A percentile compares a stretch with the other conserved stretches of the same genome.
phyloP scores from a whole-genome alignment of 2,329 filamentous ascomycete genomes.

The Colletotrichum lini region DNA sequence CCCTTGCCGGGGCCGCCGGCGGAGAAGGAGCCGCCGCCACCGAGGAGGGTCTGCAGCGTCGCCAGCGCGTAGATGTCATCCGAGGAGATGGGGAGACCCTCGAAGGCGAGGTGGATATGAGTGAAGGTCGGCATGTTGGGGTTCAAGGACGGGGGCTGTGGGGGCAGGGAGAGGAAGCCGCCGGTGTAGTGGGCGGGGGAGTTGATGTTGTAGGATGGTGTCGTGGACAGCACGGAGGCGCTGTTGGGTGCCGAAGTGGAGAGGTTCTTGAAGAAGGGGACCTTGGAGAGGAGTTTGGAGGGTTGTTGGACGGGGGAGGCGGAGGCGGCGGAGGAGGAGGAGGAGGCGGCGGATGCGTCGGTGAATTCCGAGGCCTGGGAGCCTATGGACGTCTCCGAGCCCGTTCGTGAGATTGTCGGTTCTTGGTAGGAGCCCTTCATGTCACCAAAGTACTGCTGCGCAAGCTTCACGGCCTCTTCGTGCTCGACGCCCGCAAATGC shows the following conservation, averaged over 20 bases:
- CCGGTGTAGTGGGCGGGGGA: slow-evolving; percentile 89
- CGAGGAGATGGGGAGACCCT: slow-evolving; percentile 90
- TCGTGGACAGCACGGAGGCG: slow-evolving; percentile 68
- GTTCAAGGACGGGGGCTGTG: slow-evolving; percentile 82
- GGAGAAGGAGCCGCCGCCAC: slow-evolving; percentile 95
- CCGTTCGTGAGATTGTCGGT: slow-evolving; percentile 66
- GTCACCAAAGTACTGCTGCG: slow-evolving; percentile 91
- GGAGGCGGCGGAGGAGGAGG: slow-evolving; percentile 49
- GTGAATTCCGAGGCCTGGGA: slow-evolving; percentile 54
- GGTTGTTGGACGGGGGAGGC: slow-evolving; percentile 60
- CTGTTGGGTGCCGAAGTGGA: slow-evolving; percentile 79
- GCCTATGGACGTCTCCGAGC: slow-evolving; percentile 70
- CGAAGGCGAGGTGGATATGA: slow-evolving; percentile 96
- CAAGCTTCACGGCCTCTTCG: slow-evolving; percentile 80
- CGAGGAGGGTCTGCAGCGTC: slow-evolving; percentile 94
- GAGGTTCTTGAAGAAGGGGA: slow-evolving; percentile 92
- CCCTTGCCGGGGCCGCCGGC: slow-evolving; percentile 97
- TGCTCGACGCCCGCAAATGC: slow-evolving; percentile 96
- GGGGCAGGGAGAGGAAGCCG: slow-evolving; percentile 88
- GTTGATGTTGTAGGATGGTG: slow-evolving; percentile 68
- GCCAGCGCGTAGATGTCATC: slow-evolving; percentile 97
- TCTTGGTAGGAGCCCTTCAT: slow-evolving; percentile 74
- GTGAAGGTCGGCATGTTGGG: slow-evolving; percentile 85
- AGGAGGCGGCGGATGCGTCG: slow-evolving; percentile 52
- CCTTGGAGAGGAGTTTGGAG: slow-evolving; percentile 81